Percentiles rank a stretch among this genome's conserved stretches.
phyloP scores from a whole-genome alignment of 2,329 filamentous ascomycete genomes.

The Nothophoma quercina region DNA sequence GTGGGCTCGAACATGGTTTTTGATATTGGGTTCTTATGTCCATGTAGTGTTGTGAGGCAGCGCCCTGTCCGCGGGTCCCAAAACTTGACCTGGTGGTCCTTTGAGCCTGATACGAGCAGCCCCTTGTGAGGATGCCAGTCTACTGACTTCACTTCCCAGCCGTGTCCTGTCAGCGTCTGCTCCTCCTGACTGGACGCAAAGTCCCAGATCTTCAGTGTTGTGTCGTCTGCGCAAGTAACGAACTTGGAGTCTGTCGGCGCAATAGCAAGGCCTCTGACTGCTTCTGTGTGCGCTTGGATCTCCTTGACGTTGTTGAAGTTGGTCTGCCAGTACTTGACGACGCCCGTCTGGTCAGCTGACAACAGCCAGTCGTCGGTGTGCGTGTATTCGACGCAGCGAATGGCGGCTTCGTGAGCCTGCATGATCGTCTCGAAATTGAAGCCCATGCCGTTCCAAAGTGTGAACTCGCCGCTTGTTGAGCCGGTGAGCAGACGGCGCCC shows the following conservation, averaged over 20 bases:
- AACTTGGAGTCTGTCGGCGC: slow-evolving; percentile 95
- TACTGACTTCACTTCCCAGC: slow-evolving; percentile 96
- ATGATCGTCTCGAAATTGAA: slow-evolving; percentile 99
- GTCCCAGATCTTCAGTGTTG: slow-evolving; percentile 92
- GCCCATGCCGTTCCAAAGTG: slow-evolving; percentile 96
- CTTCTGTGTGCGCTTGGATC: slow-evolving; percentile 87
- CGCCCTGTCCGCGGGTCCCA: slow-evolving; percentile 95
- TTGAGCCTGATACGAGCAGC: slow-evolving; percentile 91
- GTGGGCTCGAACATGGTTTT: slow-evolving; percentile 90
- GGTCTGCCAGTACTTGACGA: slow-evolving; percentile 98
- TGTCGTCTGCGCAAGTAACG: slow-evolving; percentile 94
- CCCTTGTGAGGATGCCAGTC: slow-evolving; percentile 98
- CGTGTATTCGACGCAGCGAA: slow-evolving; percentile 84
- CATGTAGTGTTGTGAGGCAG: slow-evolving; percentile 91
- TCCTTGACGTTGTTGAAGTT: slow-evolving; percentile 99
- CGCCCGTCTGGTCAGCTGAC: slow-evolving; percentile 91
- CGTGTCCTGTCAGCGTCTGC: slow-evolving; percentile 86
- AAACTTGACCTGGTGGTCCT: slow-evolving; percentile 95
- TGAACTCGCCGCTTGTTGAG: slow-evolving; percentile 96
- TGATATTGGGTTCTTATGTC: slow-evolving; percentile 96
- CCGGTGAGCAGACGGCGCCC: slow-evolving; percentile 90
- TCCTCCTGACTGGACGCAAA: slow-evolving; percentile 88
- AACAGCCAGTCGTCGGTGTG: slow-evolving; percentile 97
- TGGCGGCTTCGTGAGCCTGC: slow-evolving; percentile 92
- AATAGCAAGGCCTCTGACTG: slow-evolving; percentile 90